phyloP scores from a whole-genome alignment of 148 eudicot species.

The Diospyros lotus region DNA sequence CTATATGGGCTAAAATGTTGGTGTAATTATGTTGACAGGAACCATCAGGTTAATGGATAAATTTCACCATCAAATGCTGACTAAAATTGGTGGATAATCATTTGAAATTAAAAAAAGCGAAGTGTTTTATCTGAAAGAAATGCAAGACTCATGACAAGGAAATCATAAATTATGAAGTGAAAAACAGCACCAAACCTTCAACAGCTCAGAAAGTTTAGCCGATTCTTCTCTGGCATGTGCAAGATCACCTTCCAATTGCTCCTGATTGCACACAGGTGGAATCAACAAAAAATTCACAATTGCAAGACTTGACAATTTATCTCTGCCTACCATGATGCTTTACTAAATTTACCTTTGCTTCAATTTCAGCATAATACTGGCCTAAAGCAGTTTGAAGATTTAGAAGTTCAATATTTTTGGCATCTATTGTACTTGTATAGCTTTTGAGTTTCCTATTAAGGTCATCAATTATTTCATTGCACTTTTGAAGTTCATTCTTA shows the following conservation, averaged over 20 bases:
- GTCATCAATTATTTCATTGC: conserved; percentile 75
- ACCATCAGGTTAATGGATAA: neutral
- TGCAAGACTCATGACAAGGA: conserved; percentile 5
- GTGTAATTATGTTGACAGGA: neutral
- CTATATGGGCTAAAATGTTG: neutral
- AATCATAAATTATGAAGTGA: neutral
- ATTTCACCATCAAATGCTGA: neutral
- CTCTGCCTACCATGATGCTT: neutral
- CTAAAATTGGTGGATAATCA: neutral
- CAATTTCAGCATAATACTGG: conserved; percentile 95
- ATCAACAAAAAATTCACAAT: neutral
- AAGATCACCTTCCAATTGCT: conserved; percentile 71
- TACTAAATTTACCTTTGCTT: conserved; percentile 71
- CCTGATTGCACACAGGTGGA: conserved; percentile 37
- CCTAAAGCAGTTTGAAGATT: conserved; percentile 98
- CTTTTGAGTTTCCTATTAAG: conserved; percentile 64
- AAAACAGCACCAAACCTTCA: conserved; percentile 44
- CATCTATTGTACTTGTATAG: conserved; percentile 61
- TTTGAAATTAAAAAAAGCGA: neutral
- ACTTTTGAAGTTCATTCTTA: conserved; percentile 65
- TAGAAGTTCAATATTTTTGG: conserved; percentile 78
- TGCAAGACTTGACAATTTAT: neutral
- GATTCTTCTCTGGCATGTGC: conserved; percentile 66
- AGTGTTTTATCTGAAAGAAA: neutral
- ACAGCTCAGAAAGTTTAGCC: conserved; percentile 51